A percentile compares a stretch with the other conserved stretches of the same genome.
phyloP scores from a whole-genome alignment of 2,329 filamentous ascomycete species.

The Geoglossum cookeanum region DNA sequence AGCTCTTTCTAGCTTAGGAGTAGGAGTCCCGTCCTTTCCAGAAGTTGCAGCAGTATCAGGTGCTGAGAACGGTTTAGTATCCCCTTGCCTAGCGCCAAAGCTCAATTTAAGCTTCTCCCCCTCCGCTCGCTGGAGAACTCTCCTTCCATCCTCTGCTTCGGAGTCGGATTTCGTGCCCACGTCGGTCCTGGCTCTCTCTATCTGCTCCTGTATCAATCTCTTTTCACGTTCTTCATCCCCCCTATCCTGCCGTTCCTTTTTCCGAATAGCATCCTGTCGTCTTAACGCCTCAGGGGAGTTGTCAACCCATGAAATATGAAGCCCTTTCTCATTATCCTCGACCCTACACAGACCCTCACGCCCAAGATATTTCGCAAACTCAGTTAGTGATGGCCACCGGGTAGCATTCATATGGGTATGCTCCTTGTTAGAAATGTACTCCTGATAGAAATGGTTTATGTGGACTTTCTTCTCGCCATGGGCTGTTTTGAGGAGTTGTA shows the following conservation, averaged over 20 bases:
- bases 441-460: slow-evolving; percentile 87
- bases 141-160: slow-evolving; percentile 25
- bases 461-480: slow-evolving; percentile 84
- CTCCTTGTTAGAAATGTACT: slow-evolving; percentile 72
- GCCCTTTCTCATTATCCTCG: slow-evolving; percentile 72
- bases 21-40: slow-evolving; percentile 8
- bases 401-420: slow-evolving; percentile 93
- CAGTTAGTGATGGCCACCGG: slow-evolving; percentile 69
- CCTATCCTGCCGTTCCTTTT: slow-evolving; percentile 72
- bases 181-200: slow-evolving; percentile 50
- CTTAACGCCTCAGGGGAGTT: slow-evolving; percentile 71
- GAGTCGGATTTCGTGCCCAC: slow-evolving; percentile 28
- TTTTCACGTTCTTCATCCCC: slow-evolving; percentile 84
- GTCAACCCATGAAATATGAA: slow-evolving; percentile 82
- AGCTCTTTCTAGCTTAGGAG: slow-evolving; percentile 11
- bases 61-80: slow-evolving; percentile 13
- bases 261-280: slow-evolving; percentile 59
- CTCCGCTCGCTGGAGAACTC: slow-evolving; percentile 35
- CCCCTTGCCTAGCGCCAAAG: slow-evolving; percentile 30
- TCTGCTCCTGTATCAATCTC: slow-evolving; percentile 64
- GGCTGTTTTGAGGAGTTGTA: slow-evolving; percentile 56
- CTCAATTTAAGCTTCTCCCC: slow-evolving; percentile 61
- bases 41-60: slow-evolving; percentile 8
- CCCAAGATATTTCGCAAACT: slow-evolving; percentile 76
- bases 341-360: slow-evolving; percentile 75